These are phyloP conservation scores for Cladobotryum protrusum DNA, from an alignment of 2,329 filamentous ascomycete genomes.

Conservation along the genomic window DNA sequence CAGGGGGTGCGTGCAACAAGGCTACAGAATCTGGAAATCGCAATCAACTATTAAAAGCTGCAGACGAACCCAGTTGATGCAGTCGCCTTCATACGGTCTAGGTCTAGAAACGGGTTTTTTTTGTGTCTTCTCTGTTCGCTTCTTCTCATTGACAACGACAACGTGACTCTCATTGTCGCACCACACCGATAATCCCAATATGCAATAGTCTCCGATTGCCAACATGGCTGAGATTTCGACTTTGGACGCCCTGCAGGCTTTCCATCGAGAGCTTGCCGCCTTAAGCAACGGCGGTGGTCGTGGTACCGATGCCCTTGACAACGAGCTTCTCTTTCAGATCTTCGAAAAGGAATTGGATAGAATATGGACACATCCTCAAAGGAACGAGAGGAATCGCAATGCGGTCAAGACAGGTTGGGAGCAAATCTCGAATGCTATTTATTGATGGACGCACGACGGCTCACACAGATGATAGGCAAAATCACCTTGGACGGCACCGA, in stretches of 20 bases:
- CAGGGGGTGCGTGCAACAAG: slow-evolving; percentile 18
- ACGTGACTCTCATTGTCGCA: slow-evolving; percentile 12
- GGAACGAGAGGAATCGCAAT: slow-evolving; percentile 69
- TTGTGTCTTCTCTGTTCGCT: slow-evolving; percentile 2
- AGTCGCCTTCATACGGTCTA: slow-evolving; percentile 15
- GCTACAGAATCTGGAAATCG: slow-evolving; percentile 26
- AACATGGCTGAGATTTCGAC: slow-evolving; percentile 68
- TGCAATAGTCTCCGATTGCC: slow-evolving; percentile 40
- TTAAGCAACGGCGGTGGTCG: slow-evolving; percentile 62
- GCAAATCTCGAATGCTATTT: slow-evolving; percentile 1
- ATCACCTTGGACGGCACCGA: slow-evolving; percentile 65
- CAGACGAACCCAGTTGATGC: slow-evolving; percentile 5
- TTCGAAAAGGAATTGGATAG: slow-evolving; percentile 66
- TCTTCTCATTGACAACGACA: background rate
- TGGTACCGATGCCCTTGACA: slow-evolving; percentile 59
- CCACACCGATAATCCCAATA: slow-evolving; percentile 24
- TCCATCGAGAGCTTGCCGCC: slow-evolving; percentile 78
- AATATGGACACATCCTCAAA: slow-evolving; percentile 68
- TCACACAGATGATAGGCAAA: slow-evolving; percentile 53
- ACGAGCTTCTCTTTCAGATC: slow-evolving; percentile 62
- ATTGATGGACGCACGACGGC: slow-evolving; percentile 4
- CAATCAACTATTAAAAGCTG: slow-evolving; percentile 7
- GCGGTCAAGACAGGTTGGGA: slow-evolving; percentile 59
- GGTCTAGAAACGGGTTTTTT: slow-evolving; percentile 18
- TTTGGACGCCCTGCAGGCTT: slow-evolving; percentile 71